Percentiles rank a stretch among this genome's conserved stretches.
phyloP scores from a whole-genome alignment of 1,139 yeast genomes.

The Nakaseomyces nivariensis region DNA sequence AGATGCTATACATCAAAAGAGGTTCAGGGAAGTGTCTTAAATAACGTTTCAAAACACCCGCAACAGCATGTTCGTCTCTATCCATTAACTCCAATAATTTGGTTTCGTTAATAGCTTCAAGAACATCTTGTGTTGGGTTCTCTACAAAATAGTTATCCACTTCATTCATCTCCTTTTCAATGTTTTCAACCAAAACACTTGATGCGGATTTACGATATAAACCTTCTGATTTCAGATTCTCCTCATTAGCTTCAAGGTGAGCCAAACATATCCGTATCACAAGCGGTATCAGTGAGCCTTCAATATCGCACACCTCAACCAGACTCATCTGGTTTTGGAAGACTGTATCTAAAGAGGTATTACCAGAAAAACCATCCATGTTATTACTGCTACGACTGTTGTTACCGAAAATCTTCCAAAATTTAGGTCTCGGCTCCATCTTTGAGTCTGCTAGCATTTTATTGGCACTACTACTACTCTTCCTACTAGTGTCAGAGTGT shows the following conservation, averaged over 20 bases:
- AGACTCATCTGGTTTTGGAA: not conserved
- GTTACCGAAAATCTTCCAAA: conserved; percentile 2
- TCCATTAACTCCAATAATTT: conserved; percentile 8
- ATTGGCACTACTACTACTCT: conserved; percentile 1
- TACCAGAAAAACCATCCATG: not conserved
- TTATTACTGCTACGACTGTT: not conserved
- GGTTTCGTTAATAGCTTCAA: not conserved
- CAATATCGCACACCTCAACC: conserved; percentile 31
- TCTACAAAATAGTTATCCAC: not conserved
- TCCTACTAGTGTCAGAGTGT: not conserved
- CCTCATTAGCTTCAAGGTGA: conserved; percentile 67
- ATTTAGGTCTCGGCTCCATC: conserved; percentile 1
- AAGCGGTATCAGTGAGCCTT: conserved; percentile 54
- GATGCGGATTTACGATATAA: conserved; percentile 87
- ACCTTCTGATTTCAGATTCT: conserved; percentile 57
- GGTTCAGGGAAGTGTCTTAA: conserved; percentile 80
- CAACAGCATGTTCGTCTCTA: conserved; percentile 77
- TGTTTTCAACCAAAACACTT: conserved; percentile 39
- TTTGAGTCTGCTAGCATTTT: not conserved
- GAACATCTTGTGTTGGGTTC: not conserved
- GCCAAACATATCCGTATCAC: conserved; percentile 63
- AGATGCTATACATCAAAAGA: conserved; percentile 57
- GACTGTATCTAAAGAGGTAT: not conserved
- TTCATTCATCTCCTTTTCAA: conserved; percentile 27
- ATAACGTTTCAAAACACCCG: conserved; percentile 80